Evolutionary conservation across 179 eudicot species (phyloP).

Genomic region (Vitellaria paradoxa): DNA sequence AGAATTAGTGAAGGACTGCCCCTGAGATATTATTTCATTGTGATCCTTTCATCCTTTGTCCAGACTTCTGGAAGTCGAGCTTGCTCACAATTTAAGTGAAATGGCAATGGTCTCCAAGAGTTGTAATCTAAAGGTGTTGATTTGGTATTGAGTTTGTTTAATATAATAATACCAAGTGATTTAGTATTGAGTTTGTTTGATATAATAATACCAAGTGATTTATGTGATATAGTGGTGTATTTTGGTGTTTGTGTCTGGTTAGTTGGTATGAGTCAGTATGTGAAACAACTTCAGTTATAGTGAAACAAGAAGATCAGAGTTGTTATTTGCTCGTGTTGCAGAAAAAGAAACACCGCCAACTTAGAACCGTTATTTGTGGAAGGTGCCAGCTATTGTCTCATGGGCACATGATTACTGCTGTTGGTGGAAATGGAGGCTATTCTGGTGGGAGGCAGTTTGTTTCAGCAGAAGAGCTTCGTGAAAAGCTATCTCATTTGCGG

Average conservation of each 20-base stretch:
- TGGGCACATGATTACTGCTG: conserved; percentile 98
- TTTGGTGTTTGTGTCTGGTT: not conserved
- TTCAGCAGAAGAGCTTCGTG: conserved; percentile 91
- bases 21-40: not conserved
- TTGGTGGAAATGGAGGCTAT: conserved; percentile 98
- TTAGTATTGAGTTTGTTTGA: not conserved
- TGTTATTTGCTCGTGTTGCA: conserved; percentile 32
- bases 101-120: not conserved
- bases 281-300: not conserved
- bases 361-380: conserved; percentile 77
- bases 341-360: conserved; percentile 95
- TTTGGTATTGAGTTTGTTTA: not conserved
- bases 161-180: not conserved
- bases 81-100: not conserved
- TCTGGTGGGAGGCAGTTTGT: conserved; percentile 93
- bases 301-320: not conserved
- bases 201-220: not conserved
- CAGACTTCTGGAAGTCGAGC: not conserved
- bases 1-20: not conserved
- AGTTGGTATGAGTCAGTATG: not conserved
- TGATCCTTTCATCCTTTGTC: not conserved
- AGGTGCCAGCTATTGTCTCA: conserved; percentile 90
- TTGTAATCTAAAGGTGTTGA: not conserved
- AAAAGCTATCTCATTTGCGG: conserved; percentile 88
- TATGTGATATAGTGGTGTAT: not conserved